Base-by-base conservation (phyloP, 2,329 filamentous ascomycete species). In the Ascomycota sp. region DNA sequence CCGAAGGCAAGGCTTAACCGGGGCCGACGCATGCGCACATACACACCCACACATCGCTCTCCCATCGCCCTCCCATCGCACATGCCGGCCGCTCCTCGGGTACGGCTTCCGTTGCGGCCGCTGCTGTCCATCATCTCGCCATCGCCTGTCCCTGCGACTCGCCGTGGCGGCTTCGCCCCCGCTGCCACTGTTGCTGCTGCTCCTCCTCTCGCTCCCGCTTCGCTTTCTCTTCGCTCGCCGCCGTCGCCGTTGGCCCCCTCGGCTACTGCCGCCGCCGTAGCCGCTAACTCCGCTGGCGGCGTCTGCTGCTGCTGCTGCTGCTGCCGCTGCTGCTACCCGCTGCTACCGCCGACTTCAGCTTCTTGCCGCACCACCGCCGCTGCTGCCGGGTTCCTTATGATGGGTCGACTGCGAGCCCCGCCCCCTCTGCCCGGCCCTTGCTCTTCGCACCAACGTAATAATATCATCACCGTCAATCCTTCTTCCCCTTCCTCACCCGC, bases 351-450 rank as follows among this genome's bases (percentile, higher is more conserved):
- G n/a, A n/a, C n/a, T n/a, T n/a, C n/a, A n/a, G n/a, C n/a, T n/a
- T n/a, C n/a, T n/a, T 3, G n/a, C 15, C 10, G 32, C 28, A 25
- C 24, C 20, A n/a, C 8, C 7, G 24, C 23, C 15, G 25, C 25
- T n/a, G 25, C 32, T 10, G 19, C 32, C n/a, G 25, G 32, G 11
- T 22, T 31, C 28, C 26, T 25, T 28, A 46, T 43, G 42, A n/a
- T n/a, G 13, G 40, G 39, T 42, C 40, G 36, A 23, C 37, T n/a
- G 23, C 10, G 32, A 48, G 47, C 50, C 50, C 50, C 50, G 47
- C 50, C 50, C 48, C 50, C 50, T 53, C 50, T 45, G 47, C 46
- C 45, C 25, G 22, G 20, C 15, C 27, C 31, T 27, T 29, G 25
- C 34, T 33, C 34, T 38, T 43, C 39, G 19, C 27, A 28, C 37